phyloP scores from a whole-genome alignment of 768 basidiomycete genomes.

The Imleria badia region DNA sequence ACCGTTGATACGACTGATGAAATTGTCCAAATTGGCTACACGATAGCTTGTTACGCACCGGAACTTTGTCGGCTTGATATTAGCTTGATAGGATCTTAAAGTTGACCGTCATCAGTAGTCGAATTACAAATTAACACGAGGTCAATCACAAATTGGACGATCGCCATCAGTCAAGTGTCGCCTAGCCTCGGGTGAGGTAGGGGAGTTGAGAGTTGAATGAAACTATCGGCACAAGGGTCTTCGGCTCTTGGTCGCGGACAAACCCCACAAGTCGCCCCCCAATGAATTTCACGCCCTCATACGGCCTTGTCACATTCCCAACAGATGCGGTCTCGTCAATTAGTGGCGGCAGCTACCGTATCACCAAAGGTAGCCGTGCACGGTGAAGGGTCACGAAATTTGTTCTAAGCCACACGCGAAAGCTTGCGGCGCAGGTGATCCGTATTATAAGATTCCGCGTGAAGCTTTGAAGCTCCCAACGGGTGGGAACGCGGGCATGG shows the following conservation, averaged over 20 bases:
- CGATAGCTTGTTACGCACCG: not conserved
- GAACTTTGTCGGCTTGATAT: conserved; percentile 13
- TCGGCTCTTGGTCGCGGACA: conserved; percentile 11
- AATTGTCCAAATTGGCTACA: conserved; percentile 1
- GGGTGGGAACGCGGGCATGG: not conserved
- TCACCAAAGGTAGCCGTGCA: conserved; percentile 18
- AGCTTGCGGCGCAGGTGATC: conserved; percentile 13
- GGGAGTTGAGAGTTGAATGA: not conserved
- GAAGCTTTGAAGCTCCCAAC: conserved; percentile 5
- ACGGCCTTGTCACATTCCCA: conserved; percentile 1
- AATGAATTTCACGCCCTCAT: conserved; percentile 10
- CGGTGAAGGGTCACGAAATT: conserved; percentile 7
- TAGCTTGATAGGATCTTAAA: conserved; percentile 14
- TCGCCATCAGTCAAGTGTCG: conserved; percentile 20
- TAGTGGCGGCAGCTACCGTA: not conserved
- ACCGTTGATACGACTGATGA: conserved; percentile 8
- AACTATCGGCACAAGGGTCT: conserved; percentile 11
- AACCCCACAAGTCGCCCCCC: conserved; percentile 13
- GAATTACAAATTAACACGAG: conserved; percentile 22
- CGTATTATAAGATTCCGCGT: conserved; percentile 2
- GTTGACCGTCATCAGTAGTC: conserved; percentile 13
- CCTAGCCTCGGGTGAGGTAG: conserved; percentile 15
- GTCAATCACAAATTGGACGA: conserved; percentile 13
- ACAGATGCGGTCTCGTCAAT: not conserved
- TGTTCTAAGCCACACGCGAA: conserved; percentile 5